Percentiles rank a stretch among this genome's conserved stretches.
Evolutionary conservation across 352 stramenopile species (phyloP).

Genomic region (Phytopythium delawarense): DNA sequence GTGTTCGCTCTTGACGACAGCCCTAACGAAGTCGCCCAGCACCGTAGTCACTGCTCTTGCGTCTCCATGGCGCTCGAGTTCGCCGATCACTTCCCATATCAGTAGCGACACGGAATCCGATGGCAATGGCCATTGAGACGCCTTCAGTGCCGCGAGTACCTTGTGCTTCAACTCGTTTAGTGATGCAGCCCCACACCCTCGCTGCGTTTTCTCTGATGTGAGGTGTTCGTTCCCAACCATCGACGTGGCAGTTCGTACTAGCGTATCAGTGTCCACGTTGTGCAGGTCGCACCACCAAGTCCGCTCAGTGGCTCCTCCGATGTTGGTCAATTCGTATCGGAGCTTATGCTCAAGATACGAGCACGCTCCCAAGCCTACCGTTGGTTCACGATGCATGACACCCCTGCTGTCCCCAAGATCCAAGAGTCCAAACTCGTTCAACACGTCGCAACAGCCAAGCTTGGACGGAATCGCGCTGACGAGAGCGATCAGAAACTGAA

Average conservation of each 20-base stretch:
- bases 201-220: background rate
- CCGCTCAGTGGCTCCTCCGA: conserved; percentile 35
- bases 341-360: conserved; percentile 33
- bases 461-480: conserved; percentile 31
- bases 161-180: background rate
- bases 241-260: background rate
- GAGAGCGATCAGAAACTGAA: conserved; percentile 28
- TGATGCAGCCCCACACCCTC: background rate
- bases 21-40: conserved; percentile 34
- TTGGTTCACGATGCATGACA: background rate
- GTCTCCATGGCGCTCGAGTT: conserved; percentile 19
- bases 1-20: conserved; percentile 26
- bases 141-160: background rate
- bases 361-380: conserved; percentile 17
- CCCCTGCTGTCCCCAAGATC: conserved; percentile 10
- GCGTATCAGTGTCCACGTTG: conserved; percentile 15
- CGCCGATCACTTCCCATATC: conserved; percentile 52
- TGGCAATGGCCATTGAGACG: background rate
- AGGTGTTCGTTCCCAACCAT: background rate
- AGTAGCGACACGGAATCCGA: conserved; percentile 53
- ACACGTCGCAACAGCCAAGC: conserved; percentile 19
- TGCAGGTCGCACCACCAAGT: conserved; percentile 17
- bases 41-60: conserved; percentile 14
- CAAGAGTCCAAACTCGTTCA: conserved; percentile 19
- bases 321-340: conserved; percentile 19